Evolutionary conservation across 2,329 filamentous ascomycete species (phyloP), one percentile per base, ranked within the genome.

Genomic region (Colletotrichum camelliae): DNA sequence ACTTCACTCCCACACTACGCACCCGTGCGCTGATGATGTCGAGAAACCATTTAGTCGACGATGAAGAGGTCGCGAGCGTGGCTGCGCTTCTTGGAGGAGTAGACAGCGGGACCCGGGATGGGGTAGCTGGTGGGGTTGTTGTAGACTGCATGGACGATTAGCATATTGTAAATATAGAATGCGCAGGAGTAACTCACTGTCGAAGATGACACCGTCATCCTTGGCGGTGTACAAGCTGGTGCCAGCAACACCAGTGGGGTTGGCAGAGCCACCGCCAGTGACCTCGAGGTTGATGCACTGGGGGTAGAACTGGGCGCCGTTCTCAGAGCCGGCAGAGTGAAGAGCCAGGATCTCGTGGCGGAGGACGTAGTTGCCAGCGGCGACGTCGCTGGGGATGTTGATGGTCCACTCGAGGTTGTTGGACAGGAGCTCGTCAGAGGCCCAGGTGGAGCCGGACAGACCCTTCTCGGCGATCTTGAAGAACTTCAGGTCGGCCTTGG

Each of bases 381-480:
- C 85, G 61, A 91, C 82, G 76, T 83, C 83, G 24, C 79, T 74
- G 29, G 89, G 89, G 71, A 91, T 87, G 73, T 84, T 86, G 66
- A 89, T 84, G 60, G 84, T 83, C 85, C 87, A 89, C 67, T 85
- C 84, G 81, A 84, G 81, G 77, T 86, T 86, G 81, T 89, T 88
- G 55, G 80, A 79, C 70, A 90, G 85, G 77, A 91, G 81, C 75
- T 87, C 81, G 77, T 92, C 90, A 15, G 89, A 83, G 64, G 89
- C 91, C 91, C 91, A 93, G 61, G 81, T 83, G 37, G 89, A 88
- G 1, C 88, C 77, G 85, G 80, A 79, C 58, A 91, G 86, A 72
- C 91, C 92, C 52, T 82, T 84, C 78, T 89, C 86, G 39, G 88
- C 87, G 76, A 93, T 90, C 88, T 93, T 93, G 87, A 90, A 89